Evolutionary conservation across 371 early-diverging fungal species (phyloP).

Genomic region (Chytridiales sp.): DNA sequence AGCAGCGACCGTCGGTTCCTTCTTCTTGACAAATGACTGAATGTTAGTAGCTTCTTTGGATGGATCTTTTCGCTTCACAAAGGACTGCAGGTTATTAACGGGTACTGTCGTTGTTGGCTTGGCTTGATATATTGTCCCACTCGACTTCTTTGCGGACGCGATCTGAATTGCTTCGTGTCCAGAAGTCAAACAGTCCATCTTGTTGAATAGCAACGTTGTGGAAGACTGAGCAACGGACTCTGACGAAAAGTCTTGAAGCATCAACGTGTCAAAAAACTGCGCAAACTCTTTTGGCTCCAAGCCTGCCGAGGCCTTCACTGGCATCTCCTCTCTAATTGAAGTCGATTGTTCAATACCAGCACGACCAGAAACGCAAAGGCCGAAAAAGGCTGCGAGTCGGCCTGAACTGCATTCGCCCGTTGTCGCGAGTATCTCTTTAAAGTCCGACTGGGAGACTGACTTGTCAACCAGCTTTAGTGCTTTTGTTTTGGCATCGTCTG

Average conservation of each 20-base stretch:
- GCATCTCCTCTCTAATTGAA: background rate
- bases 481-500: conserved; percentile 78
- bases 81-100: conserved; percentile 15
- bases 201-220: background rate
- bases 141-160: background rate
- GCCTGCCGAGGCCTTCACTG: background rate
- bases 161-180: background rate
- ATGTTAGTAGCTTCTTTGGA: too few species aligned
- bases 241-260: background rate
- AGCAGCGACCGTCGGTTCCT: too few species aligned
- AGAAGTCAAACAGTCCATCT: background rate
- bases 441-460: conserved; percentile 56
- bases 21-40: too few species aligned
- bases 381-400: conserved; percentile 65
- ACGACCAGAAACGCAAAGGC: too few species aligned
- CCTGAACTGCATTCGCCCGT: conserved; percentile 78
- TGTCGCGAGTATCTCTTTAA: conserved; percentile 65
- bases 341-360: background rate
- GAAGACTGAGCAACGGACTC: background rate
- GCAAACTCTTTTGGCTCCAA: background rate
- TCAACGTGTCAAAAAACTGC: background rate
- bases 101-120: background rate
- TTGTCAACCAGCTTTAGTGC: conserved; percentile 40
- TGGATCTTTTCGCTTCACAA: conserved; percentile 9
- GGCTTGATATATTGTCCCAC: background rate